Evolutionary conservation across 116 monocot genomes (phyloP).

Genomic region (Iris pallida): DNA sequence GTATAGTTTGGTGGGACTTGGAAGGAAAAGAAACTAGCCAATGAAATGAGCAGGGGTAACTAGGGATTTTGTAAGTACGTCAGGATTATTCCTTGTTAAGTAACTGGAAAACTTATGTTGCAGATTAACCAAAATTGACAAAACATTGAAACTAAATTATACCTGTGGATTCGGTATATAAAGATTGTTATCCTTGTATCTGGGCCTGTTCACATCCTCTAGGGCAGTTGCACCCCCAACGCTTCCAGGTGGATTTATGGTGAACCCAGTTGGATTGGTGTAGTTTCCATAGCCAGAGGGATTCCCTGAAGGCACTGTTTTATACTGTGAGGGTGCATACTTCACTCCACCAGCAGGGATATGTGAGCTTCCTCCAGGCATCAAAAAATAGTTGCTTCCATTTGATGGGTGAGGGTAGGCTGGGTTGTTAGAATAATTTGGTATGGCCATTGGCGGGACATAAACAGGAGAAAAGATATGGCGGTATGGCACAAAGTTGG

Average conservation of each 20-base stretch:
- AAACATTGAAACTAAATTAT: slow-evolving; percentile 5
- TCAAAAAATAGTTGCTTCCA: slow-evolving; percentile 54
- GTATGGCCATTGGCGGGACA: slow-evolving; percentile 70
- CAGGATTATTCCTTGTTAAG: background rate
- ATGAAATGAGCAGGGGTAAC: too few species aligned
- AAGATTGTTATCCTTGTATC: slow-evolving; percentile 69
- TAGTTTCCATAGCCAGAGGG: slow-evolving; percentile 56
- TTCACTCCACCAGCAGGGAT: slow-evolving; percentile 48
- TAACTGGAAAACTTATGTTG: background rate
- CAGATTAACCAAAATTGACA: background rate
- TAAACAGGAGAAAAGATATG: slow-evolving; percentile 74
- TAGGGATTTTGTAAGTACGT: too few species aligned
- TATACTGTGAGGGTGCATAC: slow-evolving; percentile 62
- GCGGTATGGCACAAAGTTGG: slow-evolving; percentile 75
- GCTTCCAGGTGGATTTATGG: slow-evolving; percentile 40
- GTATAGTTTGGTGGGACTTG: background rate
- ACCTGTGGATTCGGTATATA: slow-evolving; percentile 75
- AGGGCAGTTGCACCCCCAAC: slow-evolving; percentile 35
- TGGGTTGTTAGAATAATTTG: slow-evolving; percentile 61
- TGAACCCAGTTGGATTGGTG: slow-evolving; percentile 45
- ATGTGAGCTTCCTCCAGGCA: slow-evolving; percentile 68
- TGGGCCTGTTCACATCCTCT: slow-evolving; percentile 52
- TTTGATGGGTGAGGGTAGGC: slow-evolving; percentile 64
- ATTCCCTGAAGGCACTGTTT: slow-evolving; percentile 47
- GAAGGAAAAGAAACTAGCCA: too few species aligned